These are phyloP conservation scores for Alternaria triticina DNA, from an alignment of 2,329 filamentous ascomycete species.

Conservation along the genomic window DNA sequence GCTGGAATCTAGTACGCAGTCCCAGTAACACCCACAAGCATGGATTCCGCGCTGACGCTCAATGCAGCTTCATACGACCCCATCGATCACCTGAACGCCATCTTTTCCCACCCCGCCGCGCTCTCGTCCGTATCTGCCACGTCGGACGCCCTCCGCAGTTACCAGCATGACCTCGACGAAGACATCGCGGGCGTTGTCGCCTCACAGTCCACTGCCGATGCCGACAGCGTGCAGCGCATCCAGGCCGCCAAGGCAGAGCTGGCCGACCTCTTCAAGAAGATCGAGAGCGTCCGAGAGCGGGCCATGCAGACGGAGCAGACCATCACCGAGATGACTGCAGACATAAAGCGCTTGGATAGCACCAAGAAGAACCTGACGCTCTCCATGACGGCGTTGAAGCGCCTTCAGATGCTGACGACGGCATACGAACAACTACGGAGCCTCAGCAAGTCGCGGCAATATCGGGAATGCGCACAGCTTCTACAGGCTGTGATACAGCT, in stretches of 20 bases:
- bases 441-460: slow-evolving; percentile 84
- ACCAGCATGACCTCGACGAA: slow-evolving; percentile 81
- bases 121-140: slow-evolving; percentile 78
- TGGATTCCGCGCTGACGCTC: slow-evolving; percentile 31
- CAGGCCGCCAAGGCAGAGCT: slow-evolving; percentile 90
- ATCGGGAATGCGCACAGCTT: slow-evolving; percentile 91
- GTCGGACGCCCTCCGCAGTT: slow-evolving; percentile 72
- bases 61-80: slow-evolving; percentile 83
- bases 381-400: slow-evolving; percentile 97
- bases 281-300: slow-evolving; percentile 87
- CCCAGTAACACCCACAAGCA: slow-evolving; percentile 12
- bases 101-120: slow-evolving; percentile 89
- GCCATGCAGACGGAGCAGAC: slow-evolving; percentile 92
- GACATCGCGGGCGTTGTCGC: slow-evolving; percentile 76
- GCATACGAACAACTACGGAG: slow-evolving; percentile 95
- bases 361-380: slow-evolving; percentile 96
- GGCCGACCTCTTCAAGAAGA: slow-evolving; percentile 88
- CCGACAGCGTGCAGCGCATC: slow-evolving; percentile 88
- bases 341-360: slow-evolving; percentile 95
- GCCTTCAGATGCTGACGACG: slow-evolving; percentile 97
- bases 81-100: slow-evolving; percentile 87
- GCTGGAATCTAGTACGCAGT: slow-evolving; percentile 47
- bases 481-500: slow-evolving; percentile 95
- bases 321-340: slow-evolving; percentile 98
- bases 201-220: slow-evolving; percentile 81